Evolutionary conservation across 768 basidiomycete genomes (phyloP), one percentile per base, ranked within the genome.

Genomic region (Fistulinella prunicolor): DNA sequence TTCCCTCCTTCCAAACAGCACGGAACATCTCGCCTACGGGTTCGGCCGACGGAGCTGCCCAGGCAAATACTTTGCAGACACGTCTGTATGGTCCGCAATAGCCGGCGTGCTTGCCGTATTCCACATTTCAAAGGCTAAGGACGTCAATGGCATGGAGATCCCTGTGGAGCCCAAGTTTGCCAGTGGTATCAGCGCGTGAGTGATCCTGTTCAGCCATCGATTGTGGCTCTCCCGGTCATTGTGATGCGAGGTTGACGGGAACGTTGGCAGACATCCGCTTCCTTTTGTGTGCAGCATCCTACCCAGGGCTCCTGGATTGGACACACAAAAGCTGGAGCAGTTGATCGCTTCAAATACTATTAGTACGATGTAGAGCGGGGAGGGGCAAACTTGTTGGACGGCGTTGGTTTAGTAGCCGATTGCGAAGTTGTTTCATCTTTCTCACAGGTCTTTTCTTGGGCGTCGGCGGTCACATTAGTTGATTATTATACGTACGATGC

Each of bases 1-100:
- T 21, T 54, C 55, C 3, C 56, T 62, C 1, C 59, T 48, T 16
- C 40, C 56, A 1, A 44, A 48, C n/a, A 48, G 48, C 12, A 22
- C 34, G 4, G 36, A 49, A 30, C 41, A 46, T 20, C 26, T 59
- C 19, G 44, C 32, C 0, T 63, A 50, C 38, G 62, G 62, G 12
- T 65, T 65, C 17, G 63, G 64, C 29, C 51, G 64, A n/a, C 56
- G 63, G 3, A 54, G 57, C 30, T 65, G 62, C 26, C 49, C 50
- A 7, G 62, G 63, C 17, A 44, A 58, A 28, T 42, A 62, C 36
- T 52, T 60, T 38, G 57, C 60, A 2, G 57, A 62, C 32, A 14
- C 34, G 3, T 62, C 57, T 1, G 4, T 56, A 3, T 62, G 60
- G 60, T 22, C 42, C 1, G 34, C 41, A 1, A 56, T 61, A 6